These are phyloP conservation scores for Phytopythium montanum DNA, from an alignment of 352 stramenopile species.

Conservation along the genomic window DNA sequence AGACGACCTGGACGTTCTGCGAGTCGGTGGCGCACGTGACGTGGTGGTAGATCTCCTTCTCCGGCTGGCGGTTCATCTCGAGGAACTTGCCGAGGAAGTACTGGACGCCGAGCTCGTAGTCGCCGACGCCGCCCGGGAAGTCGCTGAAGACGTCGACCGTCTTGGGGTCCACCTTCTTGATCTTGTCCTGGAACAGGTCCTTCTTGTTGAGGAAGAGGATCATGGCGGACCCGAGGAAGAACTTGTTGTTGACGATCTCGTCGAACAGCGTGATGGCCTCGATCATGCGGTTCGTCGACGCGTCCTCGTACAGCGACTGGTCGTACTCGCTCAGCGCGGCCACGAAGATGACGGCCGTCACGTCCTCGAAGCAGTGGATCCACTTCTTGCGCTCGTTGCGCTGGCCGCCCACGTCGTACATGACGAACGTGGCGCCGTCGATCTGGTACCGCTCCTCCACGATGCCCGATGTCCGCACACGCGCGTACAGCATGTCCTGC, in stretches of 20 bases:
- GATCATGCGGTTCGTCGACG: slow-evolving; percentile 93
- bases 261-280: slow-evolving; percentile 94
- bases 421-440: slow-evolving; percentile 94
- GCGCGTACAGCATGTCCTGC: slow-evolving; percentile 95
- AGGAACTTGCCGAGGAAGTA: slow-evolving; percentile 95
- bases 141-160: slow-evolving; percentile 88
- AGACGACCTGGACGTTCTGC: slow-evolving; percentile 96
- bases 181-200: slow-evolving; percentile 96
- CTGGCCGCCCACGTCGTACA: slow-evolving; percentile 97
- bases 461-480: slow-evolving; percentile 93
- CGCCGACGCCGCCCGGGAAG: slow-evolving; percentile 78
- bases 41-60: slow-evolving; percentile 94
- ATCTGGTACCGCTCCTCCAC: slow-evolving; percentile 96
- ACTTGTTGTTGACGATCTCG: slow-evolving; percentile 94
- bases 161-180: slow-evolving; percentile 93
- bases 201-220: slow-evolving; percentile 98
- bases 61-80: slow-evolving; percentile 90
- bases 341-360: slow-evolving; percentile 96
- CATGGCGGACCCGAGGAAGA: slow-evolving; percentile 92
- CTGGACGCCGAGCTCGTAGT: slow-evolving; percentile 85
- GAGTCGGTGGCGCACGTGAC: slow-evolving; percentile 96
- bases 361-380: slow-evolving; percentile 97
- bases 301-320: slow-evolving; percentile 94
- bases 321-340: slow-evolving; percentile 95
- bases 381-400: slow-evolving; percentile 97